Evolutionary conservation across 495 filamentous ascomycete species (phyloP).

Genomic region (Aspergillus carlsbadensis): DNA sequence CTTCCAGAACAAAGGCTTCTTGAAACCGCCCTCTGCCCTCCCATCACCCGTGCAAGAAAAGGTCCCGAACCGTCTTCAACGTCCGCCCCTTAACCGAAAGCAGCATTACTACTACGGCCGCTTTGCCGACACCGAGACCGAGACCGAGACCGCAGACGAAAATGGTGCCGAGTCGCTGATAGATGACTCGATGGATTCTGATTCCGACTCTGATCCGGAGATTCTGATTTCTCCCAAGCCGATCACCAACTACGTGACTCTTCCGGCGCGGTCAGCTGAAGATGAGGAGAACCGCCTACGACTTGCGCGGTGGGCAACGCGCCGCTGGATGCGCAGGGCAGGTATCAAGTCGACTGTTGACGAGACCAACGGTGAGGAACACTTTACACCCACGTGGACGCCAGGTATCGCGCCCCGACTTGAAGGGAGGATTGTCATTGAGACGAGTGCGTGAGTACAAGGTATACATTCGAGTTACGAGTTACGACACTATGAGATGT

Average conservation of each 20-base stretch:
- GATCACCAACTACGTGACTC: constrained; percentile 42
- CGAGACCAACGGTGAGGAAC: constrained; percentile 47
- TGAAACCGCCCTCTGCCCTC: constrained; percentile 32
- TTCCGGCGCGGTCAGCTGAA: constrained; percentile 33
- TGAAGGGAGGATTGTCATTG: constrained; percentile 69
- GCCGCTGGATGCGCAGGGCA: constrained; percentile 73
- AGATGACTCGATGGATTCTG: constrained; percentile 42
- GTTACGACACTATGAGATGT: constrained; percentile 11
- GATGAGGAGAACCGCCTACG: constrained; percentile 41
- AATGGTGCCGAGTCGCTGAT: constrained; percentile 12
- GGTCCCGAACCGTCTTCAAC: constrained; percentile 3
- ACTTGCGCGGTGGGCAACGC: constrained; percentile 59
- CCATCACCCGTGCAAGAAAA: constrained; percentile 32
- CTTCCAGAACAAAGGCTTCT: constrained; percentile 43
- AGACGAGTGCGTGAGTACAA: constrained; percentile 12
- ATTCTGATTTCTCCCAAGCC: constrained; percentile 36
- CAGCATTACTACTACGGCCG: constrained; percentile 41
- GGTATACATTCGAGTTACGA: constrained; percentile 1
- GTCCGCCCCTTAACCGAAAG: constrained; percentile 29
- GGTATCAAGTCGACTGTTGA: constrained; percentile 46
- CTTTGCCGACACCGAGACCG: constrained; percentile 33
- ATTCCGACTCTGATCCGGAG: constrained; percentile 46
- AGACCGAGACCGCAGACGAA: constrained; percentile 19
- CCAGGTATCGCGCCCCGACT: constrained; percentile 70
- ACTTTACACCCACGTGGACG: constrained; percentile 71